phyloP scores from a whole-genome alignment of 176 grass and related monocot genomes.

The Aegilops tauschii region DNA sequence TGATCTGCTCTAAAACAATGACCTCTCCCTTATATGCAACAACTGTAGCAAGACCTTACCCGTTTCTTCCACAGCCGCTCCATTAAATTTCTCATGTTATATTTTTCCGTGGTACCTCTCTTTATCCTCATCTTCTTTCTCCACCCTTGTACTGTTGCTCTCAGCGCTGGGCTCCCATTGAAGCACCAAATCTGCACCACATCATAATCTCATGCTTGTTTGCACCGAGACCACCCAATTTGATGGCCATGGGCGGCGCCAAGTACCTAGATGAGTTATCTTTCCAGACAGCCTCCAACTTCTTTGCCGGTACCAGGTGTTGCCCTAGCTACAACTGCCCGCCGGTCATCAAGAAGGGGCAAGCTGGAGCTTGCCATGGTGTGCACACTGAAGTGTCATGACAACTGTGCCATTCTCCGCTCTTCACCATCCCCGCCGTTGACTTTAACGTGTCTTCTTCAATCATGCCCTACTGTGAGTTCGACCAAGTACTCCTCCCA shows the following conservation, averaged over 20 bases:
- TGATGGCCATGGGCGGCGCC: background rate
- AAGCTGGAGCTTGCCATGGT: background rate
- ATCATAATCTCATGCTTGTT: background rate
- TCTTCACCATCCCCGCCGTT: background rate
- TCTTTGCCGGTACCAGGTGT: no score
- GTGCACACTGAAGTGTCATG: background rate
- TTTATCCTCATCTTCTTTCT: background rate
- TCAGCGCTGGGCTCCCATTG: background rate
- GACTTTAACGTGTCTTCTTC: background rate
- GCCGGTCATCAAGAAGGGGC: background rate
- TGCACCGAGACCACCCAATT: background rate
- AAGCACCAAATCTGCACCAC: background rate
- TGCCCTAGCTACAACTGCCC: background rate
- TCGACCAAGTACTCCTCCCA: background rate
- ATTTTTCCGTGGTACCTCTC: background rate
- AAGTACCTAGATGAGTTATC: background rate
- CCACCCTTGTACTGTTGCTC: background rate
- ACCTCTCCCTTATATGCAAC: background rate
- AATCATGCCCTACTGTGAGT: background rate
- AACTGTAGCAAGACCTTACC: conserved; percentile 1
- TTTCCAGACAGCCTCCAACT: background rate
- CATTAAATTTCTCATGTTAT: background rate
- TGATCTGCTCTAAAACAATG: background rate
- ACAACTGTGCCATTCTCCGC: background rate
- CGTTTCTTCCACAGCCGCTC: background rate